phyloP scores from a whole-genome alignment of 768 basidiomycete genomes.

The Tulasnella sp. region DNA sequence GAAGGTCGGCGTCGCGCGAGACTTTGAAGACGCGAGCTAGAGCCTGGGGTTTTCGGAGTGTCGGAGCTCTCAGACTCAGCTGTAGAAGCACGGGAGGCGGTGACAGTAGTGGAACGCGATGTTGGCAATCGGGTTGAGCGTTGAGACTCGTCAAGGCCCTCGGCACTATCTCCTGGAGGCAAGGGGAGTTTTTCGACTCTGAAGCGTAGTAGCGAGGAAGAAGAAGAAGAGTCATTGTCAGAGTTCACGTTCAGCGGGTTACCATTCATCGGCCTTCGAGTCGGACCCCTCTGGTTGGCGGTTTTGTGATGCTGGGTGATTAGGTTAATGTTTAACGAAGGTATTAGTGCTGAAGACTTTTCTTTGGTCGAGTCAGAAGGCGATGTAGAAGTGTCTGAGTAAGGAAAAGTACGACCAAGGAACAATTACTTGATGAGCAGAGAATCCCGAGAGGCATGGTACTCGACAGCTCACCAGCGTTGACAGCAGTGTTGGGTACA shows the following conservation, averaged over 20 bases:
- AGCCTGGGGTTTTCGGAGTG: neutral
- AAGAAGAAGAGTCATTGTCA: neutral
- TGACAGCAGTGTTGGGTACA: neutral
- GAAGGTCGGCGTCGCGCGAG: neutral
- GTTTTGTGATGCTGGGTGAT: neutral
- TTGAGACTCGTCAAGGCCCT: neutral
- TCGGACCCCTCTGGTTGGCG: neutral
- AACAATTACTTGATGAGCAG: neutral
- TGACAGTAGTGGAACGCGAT: neutral
- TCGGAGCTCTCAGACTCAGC: neutral
- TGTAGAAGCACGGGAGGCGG: neutral
- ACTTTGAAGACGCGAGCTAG: neutral
- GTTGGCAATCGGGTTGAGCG: neutral
- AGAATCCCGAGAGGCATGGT: neutral
- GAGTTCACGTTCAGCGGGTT: neutral
- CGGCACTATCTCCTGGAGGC: neutral
- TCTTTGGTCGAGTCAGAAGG: neutral
- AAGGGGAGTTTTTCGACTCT: neutral
- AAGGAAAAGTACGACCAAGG: neutral
- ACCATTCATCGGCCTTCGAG: too few species aligned
- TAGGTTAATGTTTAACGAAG: neutral
- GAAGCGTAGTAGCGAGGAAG: neutral
- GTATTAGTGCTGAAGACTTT: neutral
- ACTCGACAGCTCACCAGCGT: neutral
- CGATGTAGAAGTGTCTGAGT: neutral